Evolutionary conservation across 441 rosid genomes (phyloP).

Genomic region (Croton setiger): DNA sequence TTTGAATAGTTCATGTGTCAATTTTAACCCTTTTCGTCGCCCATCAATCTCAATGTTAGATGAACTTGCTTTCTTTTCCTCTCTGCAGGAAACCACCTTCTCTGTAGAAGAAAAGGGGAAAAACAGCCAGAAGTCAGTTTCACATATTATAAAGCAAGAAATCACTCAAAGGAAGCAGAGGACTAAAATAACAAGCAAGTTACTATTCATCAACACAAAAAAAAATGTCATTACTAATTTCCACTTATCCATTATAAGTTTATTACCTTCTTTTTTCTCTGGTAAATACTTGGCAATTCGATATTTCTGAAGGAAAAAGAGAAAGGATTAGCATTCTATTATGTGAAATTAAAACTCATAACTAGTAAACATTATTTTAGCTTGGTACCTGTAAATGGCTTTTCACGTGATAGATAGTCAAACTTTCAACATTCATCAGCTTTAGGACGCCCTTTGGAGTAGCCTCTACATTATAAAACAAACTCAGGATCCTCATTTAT

Average conservation of each 20-base stretch:
- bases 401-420: conserved; percentile 90
- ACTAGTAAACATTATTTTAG: conserved; percentile 14
- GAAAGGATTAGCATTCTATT: conserved; percentile 15
- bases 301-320: conserved; percentile 58
- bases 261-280: conserved; percentile 76
- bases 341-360: conserved; percentile 7
- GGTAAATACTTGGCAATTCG: conserved; percentile 88
- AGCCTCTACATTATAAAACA: conserved; percentile 57
- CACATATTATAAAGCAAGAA: too few species aligned
- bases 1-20: neutral
- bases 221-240: neutral
- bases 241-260: neutral
- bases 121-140: neutral
- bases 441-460: conserved; percentile 87
- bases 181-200: neutral
- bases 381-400: conserved; percentile 83
- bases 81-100: conserved; percentile 44
- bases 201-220: neutral
- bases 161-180: neutral
- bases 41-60: conserved; percentile 46
- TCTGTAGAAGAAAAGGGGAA: conserved; percentile 31
- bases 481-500: conserved; percentile 12
- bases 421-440: conserved; percentile 81
- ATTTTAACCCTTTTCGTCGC: conserved; percentile 50
- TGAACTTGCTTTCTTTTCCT: conserved; percentile 52